Base-by-base conservation (phyloP, 2,329 filamentous ascomycete genomes). In the Aureobasidium lini region DNA sequence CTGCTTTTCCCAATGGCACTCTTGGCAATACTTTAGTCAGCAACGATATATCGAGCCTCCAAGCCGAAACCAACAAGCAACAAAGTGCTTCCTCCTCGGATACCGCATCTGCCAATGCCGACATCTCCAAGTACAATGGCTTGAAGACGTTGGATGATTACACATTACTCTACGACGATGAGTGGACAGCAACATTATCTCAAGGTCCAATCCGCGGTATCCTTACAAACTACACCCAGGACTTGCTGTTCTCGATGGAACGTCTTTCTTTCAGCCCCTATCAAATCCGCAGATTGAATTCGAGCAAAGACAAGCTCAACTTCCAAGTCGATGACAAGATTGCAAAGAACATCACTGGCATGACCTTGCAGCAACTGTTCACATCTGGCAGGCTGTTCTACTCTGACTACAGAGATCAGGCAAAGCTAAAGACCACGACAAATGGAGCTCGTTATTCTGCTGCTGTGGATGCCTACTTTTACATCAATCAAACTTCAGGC, bases 161-260 rank as follows among this genome's bases (percentile, higher is more conserved):
- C n/a, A 53, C 49, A 3, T 42, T 53, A 23, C 49, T 53, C 3
- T 53, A 53, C 37, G 49, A 53, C 28, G 9, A 53, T 3, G 49
- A 53, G 6, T 53, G 49, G 49, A 39, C 23, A 1, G 18, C 28
- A 3, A 53, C 49, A 6, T 8, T 53, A 4, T 8, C 49, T 13
- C 5, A 28, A 18, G 49, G 49, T 13, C 49, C 49, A 1, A 15
- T 42, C 5, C 49, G 36, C 11, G 49, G 49, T 18, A 53, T 53
- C 8, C 49, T 53, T 15, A 53, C 49, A 16, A 53, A 53, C 49
- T 53, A 53, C 28, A 53, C 49, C 29, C 49, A 53, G 5, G 49
- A 53, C 6, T 9, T 53, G 37, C 37, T 53, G 15, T 53, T 53
- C 28, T 53, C 49, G 2, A 53, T 53, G 49, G 49, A 53, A 28